Base-by-base conservation (phyloP, 2,329 filamentous ascomycete species). In the Cladosporium oxysporum region DNA sequence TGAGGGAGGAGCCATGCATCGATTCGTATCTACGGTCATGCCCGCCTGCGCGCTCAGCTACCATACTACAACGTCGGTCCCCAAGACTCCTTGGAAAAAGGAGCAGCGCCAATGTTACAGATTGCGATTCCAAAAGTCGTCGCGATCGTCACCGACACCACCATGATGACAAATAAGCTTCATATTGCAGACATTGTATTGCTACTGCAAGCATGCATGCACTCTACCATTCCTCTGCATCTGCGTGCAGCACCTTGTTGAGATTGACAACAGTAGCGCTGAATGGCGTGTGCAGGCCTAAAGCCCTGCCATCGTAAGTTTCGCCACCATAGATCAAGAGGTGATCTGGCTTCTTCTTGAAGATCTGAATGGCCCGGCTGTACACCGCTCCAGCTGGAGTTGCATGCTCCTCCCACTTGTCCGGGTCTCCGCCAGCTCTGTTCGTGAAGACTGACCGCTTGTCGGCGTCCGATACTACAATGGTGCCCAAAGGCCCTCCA, bases 401-500 rank as follows among this genome's bases (percentile, higher is more conserved):
- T 10, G 63, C 63, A 58, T 65, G 63, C 57, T 65, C 63, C 44
- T 65, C 57, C 63, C 63, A 65, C 55, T 60, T 65, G 44, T 65
- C 63, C 12, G 58, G 57, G 18, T 59, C 63, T 53, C 63, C 63
- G 35, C 63, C 63, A 55, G 41, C 41, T 47, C 58, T 52, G 47
- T 65, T 65, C 21, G 63, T 65, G 57, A 59, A 65, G 2, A 65
- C 63, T 11, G 55, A 59, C 35, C 63, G 63, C 47, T 59, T 65
- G 63, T 65, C 63, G 49, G 63, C 63, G 29, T 65, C 63, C 10
- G 63, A 65, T 14, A 83, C 83, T 12, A 84, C 81, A 62, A 86
- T 79, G 1, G 82, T 85, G 1, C 84, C 84, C 64, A 81, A 76
- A 5, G 66, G 62, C 18, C 79, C 79, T 12, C 83, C 83, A 3